Base-by-base conservation (phyloP, 441 rosid genomes). In the Euphorbia schlechtendalii region DNA sequence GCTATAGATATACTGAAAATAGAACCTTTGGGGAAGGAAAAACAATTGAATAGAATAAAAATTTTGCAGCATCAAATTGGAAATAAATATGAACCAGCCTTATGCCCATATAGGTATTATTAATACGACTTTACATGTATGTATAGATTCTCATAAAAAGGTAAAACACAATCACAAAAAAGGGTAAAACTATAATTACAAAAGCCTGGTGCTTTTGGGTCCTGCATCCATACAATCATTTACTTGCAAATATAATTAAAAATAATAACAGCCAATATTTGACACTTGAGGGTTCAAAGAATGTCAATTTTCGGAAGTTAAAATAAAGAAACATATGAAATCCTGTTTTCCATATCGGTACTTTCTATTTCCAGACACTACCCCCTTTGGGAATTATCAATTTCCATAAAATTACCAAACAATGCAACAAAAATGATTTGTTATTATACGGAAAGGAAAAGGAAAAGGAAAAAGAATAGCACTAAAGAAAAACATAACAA, bases 341-440 rank as follows among this genome's bases (percentile, higher is more conserved):
- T 25, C 13, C 12, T 24, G 2, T 53, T 53, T 53, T 22, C 30
- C 56, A 21, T 9, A 22, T 11, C 22, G 13, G 22, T 51, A 18
- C 0, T 51, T 51, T 53, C 10, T 53, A 53, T 22, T 22, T 8
- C 15, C 10, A 22, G 22, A 53, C 22, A 14, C 30, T 32, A 32
- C 3, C 6, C 9, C 10, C 8, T 30, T 22, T 12, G 4, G 28
- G 8, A 17, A 53, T 21, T 18, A 46, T 14, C 20, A 14, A 46
- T 46, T 46, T 46, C 6, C 17, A 64, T 7, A 36, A 25, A 56
- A 56, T 57, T 61, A 25, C 58, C 63, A 41, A 59, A 49, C 56
- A 30, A 28, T 54, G 11, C 59, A 17, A 56, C 53, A 13, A 36
- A 14, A 17, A 1, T 22, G 9, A 53, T 53, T 53, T 25, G 15